Conservation (phyloP, 164 flowering plant genomes). For the Stephania japonica region DNA sequence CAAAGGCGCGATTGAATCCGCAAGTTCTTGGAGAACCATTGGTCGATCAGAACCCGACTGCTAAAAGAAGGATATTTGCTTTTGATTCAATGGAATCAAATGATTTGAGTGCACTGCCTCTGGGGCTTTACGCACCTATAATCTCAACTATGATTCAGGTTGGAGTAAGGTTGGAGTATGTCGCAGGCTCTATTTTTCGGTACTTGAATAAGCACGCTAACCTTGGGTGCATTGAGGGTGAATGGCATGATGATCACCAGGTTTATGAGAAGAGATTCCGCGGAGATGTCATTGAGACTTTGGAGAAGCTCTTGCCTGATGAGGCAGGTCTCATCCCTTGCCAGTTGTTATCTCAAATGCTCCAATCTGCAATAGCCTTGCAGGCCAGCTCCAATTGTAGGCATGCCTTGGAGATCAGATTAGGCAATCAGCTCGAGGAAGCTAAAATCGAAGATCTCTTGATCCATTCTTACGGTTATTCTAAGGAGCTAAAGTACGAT, state of each 20-base stretch:
- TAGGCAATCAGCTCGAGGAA: constrained; percentile 53
- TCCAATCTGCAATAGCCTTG: constrained; percentile 30
- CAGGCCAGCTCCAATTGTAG: constrained; percentile 45
- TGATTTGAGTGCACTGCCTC: constrained; percentile 40
- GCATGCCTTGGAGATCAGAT: constrained; percentile 44
- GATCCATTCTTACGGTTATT: constrained; percentile 45
- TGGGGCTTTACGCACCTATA: constrained; percentile 40
- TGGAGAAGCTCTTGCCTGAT: constrained; percentile 57
- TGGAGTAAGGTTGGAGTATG: constrained; percentile 30
- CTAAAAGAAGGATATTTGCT: constrained; percentile 31
- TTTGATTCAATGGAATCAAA: constrained; percentile 33
- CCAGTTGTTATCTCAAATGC: constrained; percentile 50
- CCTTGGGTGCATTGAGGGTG: background rate
- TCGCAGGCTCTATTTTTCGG: constrained; percentile 42
- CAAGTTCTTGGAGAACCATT: constrained; percentile 48
- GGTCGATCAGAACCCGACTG: constrained; percentile 23
- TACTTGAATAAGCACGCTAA: constrained; percentile 38
- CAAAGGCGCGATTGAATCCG: constrained; percentile 43
- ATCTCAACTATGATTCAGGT: constrained; percentile 34
- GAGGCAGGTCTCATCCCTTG: constrained; percentile 42
- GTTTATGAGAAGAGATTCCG: constrained; percentile 10
- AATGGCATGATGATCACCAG: background rate
- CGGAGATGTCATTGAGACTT: constrained; percentile 54
- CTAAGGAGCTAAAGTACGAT: constrained; percentile 41
- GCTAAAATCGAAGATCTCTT: constrained; percentile 50